Evolutionary conservation across 352 stramenopile species (phyloP), one percentile per base, ranked within the genome.

Genomic region (Phytophthora ohioensis): DNA sequence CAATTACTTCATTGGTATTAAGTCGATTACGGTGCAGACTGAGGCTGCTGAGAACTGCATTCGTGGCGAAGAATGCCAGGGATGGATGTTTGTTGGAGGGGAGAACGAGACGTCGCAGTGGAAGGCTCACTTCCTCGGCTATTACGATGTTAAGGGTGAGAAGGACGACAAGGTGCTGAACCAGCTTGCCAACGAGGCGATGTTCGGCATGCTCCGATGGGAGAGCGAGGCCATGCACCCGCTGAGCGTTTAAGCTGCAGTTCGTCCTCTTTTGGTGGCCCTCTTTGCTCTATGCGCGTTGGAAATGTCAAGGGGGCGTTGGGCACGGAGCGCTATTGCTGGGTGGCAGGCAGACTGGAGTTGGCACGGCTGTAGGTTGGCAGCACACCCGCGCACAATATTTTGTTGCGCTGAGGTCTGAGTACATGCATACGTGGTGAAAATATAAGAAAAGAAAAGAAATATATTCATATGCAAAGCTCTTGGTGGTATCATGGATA

Each of bases 121-220:
- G 87, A 94, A 92, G 57, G 83, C 87, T 21, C 81, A 92, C 61
- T 94, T 94, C 64, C 60, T 94, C 35, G 87, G 87, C 27, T 92
- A 93, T 65, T 92, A 93, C 58, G 87, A 94, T 57, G 87, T 91
- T 12, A 94, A 94, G 78, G 85, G 87, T 36, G 84, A 94, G 60
- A 91, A 91, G 71, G 82, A 92, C 58, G 87, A 93, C 76, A 93
- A 92, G 77, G 80, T 94, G 58, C 66, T 92, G 36, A 93, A 92
- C 68, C 87, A 95, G 64, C 66, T 92, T 21, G 84, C 83, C 34
- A 95, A 94, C 56, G 88, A 95, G 65, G 82, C 86, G 62, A 95
- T 93, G 86, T 95, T 95, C 63, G 85, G 84, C 32, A 92, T 93
- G 81, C 73, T 95, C 54, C 80, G 88, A 73, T 95, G 86, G 88